Base-by-base conservation (phyloP, 805 yeast species). In the Brettanomyces bruxellensis region DNA sequence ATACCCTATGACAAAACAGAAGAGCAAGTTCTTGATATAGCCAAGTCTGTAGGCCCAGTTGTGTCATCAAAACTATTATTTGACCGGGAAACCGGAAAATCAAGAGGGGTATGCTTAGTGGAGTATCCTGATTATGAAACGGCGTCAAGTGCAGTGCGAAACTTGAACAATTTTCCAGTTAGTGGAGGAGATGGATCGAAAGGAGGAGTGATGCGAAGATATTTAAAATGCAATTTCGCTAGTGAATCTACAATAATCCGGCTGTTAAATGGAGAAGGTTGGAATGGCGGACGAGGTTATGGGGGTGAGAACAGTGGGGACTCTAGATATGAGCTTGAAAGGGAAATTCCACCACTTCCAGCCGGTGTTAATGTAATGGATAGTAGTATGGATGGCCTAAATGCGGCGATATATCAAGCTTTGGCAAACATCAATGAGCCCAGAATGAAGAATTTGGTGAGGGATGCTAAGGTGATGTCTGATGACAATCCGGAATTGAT, bases 1-100 rank as follows among this genome's bases (percentile, higher is more conserved):
- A 85, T 91, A 36, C 98, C 98, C 1, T 88, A 81, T 60, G 97
- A 91, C 57, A 88, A 86, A 58, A 86, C 96, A 0, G 98, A 91
- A 61, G 95, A 88, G 55, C 97, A 90, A 62, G 83, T 91, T n/a
- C 38, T 51, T 41, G 95, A 86, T 51, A 78, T 91, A 12, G 95
- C 95, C 50, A 71, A 74, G 47, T 81, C 95, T 2, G 93, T 87
- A 2, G 98, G 97, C 1, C 96, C 97, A 0, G 91, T 91, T 2
- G 74, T 76, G 25, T 78, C 76, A 46, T 68, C 87, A 49, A 81
- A 83, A 59, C 73, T 91, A 58, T 73, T 87, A 62, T 87, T 90
- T 60, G 97, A 91, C 61, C 82, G 86, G 40, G 81, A 81, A 46
- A 89, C 96, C 0, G 97, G 97, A 2, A 82, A 81, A 58, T 86